These are phyloP conservation scores for Cyberlindnera amylophila DNA, from an alignment of 805 yeast genomes.

Conservation along the genomic window DNA sequence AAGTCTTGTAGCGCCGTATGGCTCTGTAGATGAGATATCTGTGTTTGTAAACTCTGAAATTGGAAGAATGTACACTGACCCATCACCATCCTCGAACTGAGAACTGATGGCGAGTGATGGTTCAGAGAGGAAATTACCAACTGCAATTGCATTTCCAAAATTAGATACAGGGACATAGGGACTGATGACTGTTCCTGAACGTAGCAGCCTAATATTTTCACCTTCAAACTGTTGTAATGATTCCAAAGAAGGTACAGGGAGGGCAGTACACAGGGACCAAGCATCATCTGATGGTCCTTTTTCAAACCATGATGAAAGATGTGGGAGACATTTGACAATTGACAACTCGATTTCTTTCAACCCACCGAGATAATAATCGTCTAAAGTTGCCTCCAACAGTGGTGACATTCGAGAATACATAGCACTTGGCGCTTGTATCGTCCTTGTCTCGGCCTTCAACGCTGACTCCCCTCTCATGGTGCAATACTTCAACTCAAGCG, in stretches of 20 bases:
- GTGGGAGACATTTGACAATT: constrained; percentile 35
- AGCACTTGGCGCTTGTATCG: constrained; percentile 5
- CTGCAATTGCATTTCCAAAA: constrained; percentile 44
- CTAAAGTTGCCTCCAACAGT: constrained; percentile 37
- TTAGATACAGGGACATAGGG: constrained; percentile 29
- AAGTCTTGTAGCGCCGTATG: no score
- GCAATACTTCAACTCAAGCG: constrained; percentile 41
- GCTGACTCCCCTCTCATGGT: constrained; percentile 54
- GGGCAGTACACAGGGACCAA: no score
- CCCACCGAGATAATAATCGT: constrained; percentile 51
- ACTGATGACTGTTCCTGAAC: constrained; percentile 14
- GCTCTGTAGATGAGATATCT: neutral
- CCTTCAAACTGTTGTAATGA: no score
- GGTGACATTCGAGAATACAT: constrained; percentile 36
- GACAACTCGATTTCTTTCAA: constrained; percentile 42
- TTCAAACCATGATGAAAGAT: constrained; percentile 40
- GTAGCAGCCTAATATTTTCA: no score
- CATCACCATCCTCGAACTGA: constrained; percentile 40
- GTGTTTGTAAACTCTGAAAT: constrained; percentile 27
- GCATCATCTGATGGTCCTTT: constrained; percentile 19
- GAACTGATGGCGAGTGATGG: constrained; percentile 49
- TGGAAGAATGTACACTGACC: constrained; percentile 44
- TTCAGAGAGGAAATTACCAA: constrained; percentile 38
- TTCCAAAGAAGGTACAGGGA: no score
- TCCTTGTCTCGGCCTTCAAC: constrained; percentile 40